Conservation (phyloP, 169 alveolate species). For the Cryptosporidium baileyi region DNA sequence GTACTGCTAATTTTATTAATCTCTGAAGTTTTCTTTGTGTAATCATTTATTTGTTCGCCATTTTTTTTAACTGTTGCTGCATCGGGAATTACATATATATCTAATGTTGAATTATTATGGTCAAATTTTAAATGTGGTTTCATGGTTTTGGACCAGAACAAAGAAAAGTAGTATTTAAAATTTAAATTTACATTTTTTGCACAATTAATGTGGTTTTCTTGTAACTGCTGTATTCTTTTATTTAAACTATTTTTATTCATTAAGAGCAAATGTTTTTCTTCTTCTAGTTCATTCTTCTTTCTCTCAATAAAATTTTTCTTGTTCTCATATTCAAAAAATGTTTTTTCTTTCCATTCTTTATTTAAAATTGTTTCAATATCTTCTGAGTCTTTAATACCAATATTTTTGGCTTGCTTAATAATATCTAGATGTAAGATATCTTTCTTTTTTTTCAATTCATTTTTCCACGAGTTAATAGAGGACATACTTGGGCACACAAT, state of each 20-base stretch:
- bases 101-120: conserved; percentile 32
- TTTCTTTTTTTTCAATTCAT: neutral
- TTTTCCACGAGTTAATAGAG: conserved; percentile 6
- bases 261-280: conserved; percentile 4
- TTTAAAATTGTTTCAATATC: neutral
- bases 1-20: neutral
- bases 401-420: neutral
- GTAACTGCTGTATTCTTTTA: conserved; percentile 36
- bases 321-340: neutral
- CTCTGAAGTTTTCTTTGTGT: neutral
- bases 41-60: neutral
- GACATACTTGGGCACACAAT: neutral
- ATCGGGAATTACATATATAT: conserved; percentile 44
- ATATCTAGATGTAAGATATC: neutral
- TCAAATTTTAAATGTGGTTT: conserved; percentile 45
- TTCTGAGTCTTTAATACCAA: neutral
- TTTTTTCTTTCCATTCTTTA: neutral
- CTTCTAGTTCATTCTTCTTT: neutral
- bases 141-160: conserved; percentile 64
- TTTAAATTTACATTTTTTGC: conserved; percentile 19
- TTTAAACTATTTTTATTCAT: neutral
- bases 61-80: conserved; percentile 13
- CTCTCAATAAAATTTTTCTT: neutral
- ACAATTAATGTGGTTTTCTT: conserved; percentile 25
- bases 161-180: conserved; percentile 37